Evolutionary conservation across 2,329 filamentous ascomycete species (phyloP).

Genomic region (Metarhizium anisopliae): DNA sequence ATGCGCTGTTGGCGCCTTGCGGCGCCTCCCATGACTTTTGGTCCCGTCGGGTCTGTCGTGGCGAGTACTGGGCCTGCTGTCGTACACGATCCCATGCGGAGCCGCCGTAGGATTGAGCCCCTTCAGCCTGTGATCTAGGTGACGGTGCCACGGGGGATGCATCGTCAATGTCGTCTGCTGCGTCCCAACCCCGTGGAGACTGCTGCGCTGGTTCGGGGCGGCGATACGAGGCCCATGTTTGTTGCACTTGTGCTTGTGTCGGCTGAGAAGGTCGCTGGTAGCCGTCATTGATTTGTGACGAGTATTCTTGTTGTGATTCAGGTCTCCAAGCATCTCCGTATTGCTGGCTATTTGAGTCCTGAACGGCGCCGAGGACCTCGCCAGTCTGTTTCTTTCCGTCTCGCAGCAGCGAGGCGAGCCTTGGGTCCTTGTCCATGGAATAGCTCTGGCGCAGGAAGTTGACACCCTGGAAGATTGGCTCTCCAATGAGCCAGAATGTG

Average conservation of each 20-base stretch:
- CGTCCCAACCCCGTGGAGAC: conserved; percentile 14
- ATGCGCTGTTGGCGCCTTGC: conserved; percentile 6
- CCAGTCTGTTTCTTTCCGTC: conserved; percentile 11
- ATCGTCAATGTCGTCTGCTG: conserved; percentile 26
- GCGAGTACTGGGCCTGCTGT: conserved; percentile 24
- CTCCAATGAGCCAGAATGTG: conserved; percentile 14
- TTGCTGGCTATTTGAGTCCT: conserved; percentile 10
- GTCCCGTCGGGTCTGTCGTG: conserved; percentile 10
- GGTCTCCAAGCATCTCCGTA: conserved; percentile 10
- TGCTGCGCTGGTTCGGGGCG: conserved; percentile 7
- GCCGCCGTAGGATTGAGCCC: conserved; percentile 12
- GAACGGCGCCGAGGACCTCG: conserved; percentile 6
- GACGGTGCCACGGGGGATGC: conserved; percentile 33
- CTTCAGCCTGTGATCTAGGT: conserved; percentile 13
- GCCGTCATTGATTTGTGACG: conserved; percentile 3
- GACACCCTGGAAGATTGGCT: conserved; percentile 21
- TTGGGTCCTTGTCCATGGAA: conserved; percentile 19
- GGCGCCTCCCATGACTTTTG: conserved; percentile 11
- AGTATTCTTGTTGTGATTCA: conserved; percentile 8
- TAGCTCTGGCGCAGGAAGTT: conserved; percentile 15
- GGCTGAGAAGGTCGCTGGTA: conserved; percentile 2
- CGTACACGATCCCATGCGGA: conserved; percentile 39
- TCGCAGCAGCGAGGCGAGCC: conserved; percentile 16
- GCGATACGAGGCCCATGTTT: conserved; percentile 9
- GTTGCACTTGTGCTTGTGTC: conserved; percentile 4